A percentile compares a stretch with the other conserved stretches of the same genome.
These are phyloP conservation scores for Gossypium davidsonii DNA, from an alignment of 441 rosid genomes.

Conservation along the genomic window DNA sequence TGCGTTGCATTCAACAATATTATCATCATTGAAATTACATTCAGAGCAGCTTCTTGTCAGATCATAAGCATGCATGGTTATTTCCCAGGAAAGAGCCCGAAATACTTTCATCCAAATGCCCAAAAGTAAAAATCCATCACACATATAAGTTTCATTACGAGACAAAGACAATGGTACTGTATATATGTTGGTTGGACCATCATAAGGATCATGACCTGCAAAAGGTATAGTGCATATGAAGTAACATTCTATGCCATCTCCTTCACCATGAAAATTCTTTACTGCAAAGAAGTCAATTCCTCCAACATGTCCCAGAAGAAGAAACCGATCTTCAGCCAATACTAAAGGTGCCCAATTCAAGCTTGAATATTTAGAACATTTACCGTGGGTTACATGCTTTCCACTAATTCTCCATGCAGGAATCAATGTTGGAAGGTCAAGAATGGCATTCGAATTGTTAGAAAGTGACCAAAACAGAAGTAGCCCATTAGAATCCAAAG, in stretches of 20 bases:
- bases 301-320: conserved; percentile 63
- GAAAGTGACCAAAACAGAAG: conserved; percentile 67
- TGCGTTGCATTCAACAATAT: conserved; percentile 23
- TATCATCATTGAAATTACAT: conserved; percentile 43
- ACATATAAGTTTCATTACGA: conserved; percentile 43
- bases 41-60: conserved; percentile 33
- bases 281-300: conserved; percentile 86
- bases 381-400: conserved; percentile 39
- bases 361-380: conserved; percentile 53
- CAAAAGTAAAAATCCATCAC: conserved; percentile 60
- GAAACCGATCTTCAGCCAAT: conserved; percentile 48
- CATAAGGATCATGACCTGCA: conserved; percentile 30
- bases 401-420: conserved; percentile 65
- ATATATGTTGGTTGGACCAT: conserved; percentile 62
- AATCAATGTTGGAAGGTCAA: conserved; percentile 41
- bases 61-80: conserved; percentile 51
- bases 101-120: conserved; percentile 64
- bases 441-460: conserved; percentile 32
- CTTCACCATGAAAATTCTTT: conserved; percentile 34
- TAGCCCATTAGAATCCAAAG: conserved; percentile 77
- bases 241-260: conserved; percentile 36
- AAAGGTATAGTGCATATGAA: conserved; percentile 68
- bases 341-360: conserved; percentile 78
- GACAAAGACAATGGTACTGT: conserved; percentile 50
- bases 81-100: conserved; percentile 69